These are phyloP conservation scores for Tinospora cordifolia DNA, from an alignment of 164 flowering plant genomes.

Conservation along the genomic window DNA sequence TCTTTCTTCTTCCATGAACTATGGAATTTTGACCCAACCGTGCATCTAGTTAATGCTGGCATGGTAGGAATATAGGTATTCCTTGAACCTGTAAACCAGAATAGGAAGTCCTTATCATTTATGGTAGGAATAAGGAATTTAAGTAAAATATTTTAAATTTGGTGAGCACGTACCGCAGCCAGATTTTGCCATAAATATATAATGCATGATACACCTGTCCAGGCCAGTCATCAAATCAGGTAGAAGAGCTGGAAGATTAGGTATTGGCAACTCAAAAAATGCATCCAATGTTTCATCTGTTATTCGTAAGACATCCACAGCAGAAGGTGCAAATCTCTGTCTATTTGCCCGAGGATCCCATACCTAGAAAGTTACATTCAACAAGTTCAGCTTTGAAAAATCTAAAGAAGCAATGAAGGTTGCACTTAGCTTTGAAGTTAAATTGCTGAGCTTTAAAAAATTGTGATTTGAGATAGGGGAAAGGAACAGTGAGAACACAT, in stretches of 20 bases:
- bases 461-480: too few relatives aligned
- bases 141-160: too few relatives aligned
- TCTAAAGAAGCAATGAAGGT: too few relatives aligned
- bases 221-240: slow-evolving; percentile 31
- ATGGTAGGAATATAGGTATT: slow-evolving; percentile 70
- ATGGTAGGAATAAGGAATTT: too few relatives aligned
- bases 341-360: slow-evolving; percentile 91
- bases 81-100: slow-evolving; percentile 41
- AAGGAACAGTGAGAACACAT: too few relatives aligned
- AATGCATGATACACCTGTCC: not conserved
- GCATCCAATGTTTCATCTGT: slow-evolving; percentile 54
- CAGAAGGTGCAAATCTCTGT: slow-evolving; percentile 77
- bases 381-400: too few relatives aligned
- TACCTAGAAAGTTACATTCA: too few relatives aligned
- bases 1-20: slow-evolving; percentile 92
- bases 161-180: not conserved
- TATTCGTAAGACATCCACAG: slow-evolving; percentile 48
- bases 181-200: not conserved
- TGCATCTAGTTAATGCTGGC: slow-evolving; percentile 87
- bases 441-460: too few relatives aligned
- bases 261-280: slow-evolving; percentile 63
- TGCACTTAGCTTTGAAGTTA: too few relatives aligned
- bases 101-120: too few relatives aligned
- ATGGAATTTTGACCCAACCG: slow-evolving; percentile 60
- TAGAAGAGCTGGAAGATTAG: not conserved